Base-by-base conservation (phyloP, 23 red algal genomes). In the Porphyridium purpureum region DNA sequence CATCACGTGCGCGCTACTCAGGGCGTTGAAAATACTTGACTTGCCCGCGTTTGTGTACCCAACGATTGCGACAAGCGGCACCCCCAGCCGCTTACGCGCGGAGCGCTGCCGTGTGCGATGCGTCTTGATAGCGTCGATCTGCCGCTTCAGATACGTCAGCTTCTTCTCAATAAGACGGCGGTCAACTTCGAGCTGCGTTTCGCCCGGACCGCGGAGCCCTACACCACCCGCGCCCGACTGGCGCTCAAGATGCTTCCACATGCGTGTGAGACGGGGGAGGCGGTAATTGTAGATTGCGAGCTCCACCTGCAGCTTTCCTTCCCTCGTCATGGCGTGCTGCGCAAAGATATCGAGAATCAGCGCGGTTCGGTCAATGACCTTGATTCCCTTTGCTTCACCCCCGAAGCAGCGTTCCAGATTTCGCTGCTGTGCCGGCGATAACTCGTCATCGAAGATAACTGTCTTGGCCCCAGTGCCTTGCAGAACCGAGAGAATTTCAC, bases 331-430 rank as follows among this genome's bases (percentile, higher is more conserved):
- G 2, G 90, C 90, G 49, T 98, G 90, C 59, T 98, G 90, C 7
- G 79, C 90, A 49, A 98, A 98, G 38, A 98, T 98, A 58, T 98
- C 90, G 47, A 98, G 60, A 47, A 98, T 98, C 4, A 98, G 47
- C 5, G 90, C 90, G n/a, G 90, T 98, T 9, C 90, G 75, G 70
- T 98, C 80, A 33, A 98, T 48, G 23, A 98, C 90, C 21, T 75
- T 80, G 55, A 98, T 86, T 14, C 67, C 72, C 14, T 38, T 30
- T 26, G 54, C 69, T 28, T 98, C 74, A 17, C 65, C 70, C 21
- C 74, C 79, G 60, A 98, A 82, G 14, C 64, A 69, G 15, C n/a
- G 29, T 24, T 98, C 90, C 38, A 98, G 58, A 2, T 67, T 73
- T 1, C 76, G 80, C 69, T 98, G 90, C 58, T 98, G 79, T 11